Conservation (phyloP, 2,329 filamentous ascomycete genomes). For the Saccharata proteae region DNA sequence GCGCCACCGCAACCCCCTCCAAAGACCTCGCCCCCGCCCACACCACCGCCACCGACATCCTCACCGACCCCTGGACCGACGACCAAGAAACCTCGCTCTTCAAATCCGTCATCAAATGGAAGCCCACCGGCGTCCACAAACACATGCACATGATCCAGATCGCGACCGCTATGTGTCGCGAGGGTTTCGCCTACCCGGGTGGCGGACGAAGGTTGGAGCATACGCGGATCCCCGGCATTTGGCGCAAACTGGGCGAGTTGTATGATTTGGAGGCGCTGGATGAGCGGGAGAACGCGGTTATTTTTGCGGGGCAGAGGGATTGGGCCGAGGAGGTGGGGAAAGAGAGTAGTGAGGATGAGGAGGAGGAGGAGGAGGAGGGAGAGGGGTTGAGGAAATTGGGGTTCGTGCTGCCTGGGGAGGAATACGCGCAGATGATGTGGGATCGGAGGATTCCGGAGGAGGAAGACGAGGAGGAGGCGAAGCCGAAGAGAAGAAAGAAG, state of each 20-base stretch:
- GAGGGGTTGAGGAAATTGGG: no score
- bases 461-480: conserved; percentile 6
- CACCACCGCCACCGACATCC: conserved; percentile 24
- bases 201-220: conserved; percentile 70
- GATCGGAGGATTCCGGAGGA: conserved; percentile 15
- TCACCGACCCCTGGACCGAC: conserved; percentile 78
- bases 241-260: conserved; percentile 70
- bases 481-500: neutral
- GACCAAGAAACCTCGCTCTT: conserved; percentile 89
- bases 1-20: conserved; percentile 24
- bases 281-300: conserved; percentile 58
- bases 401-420: conserved; percentile 32
- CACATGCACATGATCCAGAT: conserved; percentile 88
- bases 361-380: conserved; percentile 24
- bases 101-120: conserved; percentile 87
- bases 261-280: conserved; percentile 83
- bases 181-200: conserved; percentile 57
- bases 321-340: conserved; percentile 11
- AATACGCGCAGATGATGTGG: conserved; percentile 33
- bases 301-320: conserved; percentile 46
- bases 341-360: conserved; percentile 19
- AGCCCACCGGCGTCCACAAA: conserved; percentile 93
- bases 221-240: conserved; percentile 82
- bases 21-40: conserved; percentile 24
- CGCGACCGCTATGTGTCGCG: conserved; percentile 64